Base-by-base conservation (phyloP, 768 basidiomycete species). In the Boletus pseudopeckii region DNA sequence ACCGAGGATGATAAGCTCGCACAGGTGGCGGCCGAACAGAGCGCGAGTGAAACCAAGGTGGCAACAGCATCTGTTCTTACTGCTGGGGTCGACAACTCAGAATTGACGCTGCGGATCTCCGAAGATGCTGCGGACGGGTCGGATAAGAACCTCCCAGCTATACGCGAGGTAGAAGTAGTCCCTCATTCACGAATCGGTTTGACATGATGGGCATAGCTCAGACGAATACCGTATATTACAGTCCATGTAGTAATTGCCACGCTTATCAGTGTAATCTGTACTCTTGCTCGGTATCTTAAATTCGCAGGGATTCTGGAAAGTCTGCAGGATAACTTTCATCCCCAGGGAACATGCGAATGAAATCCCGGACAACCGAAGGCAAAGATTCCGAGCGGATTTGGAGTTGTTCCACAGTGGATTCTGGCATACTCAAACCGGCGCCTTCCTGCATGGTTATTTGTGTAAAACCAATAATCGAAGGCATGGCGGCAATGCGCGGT, bases 261-360 rank as follows among this genome's bases (percentile, higher is more conserved):
- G 46, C 13, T 34, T 24, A 26, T 47, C 32, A 48, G 10, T 45
- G 45, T 39, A 48, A 30, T 38, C 8, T 42, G 39, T 52, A 48
- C 45, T 43, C 45, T 45, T 41, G 40, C 18, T 30, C 40, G 20
- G 42, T 38, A 22, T 28, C 26, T 41, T 52, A 53, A 49, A 53
- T 47, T 52, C 61, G 66, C 26, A 71, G 43, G 28, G 70, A 71
- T 38, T 64, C 64, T 22, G 70, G 70, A 55, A 71, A 71, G 54
- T 72, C 64, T 36, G 65, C 53, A 39, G 70, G 70, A 39, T 72
- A 71, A 28, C 70, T 71, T 40, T 68, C 70, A 32, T 71, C 68
- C 20, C 64, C 71, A 22, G 65, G 47, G 28, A 71, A 71, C 70
- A 72, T 72, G 17, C 54, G 49, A 41, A 71, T 43, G 41, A 71